Percentiles rank a stretch among this genome's conserved stretches.
Conservation (phyloP, 116 monocot genomes). For the Papilionanthe hybrid region DNA sequence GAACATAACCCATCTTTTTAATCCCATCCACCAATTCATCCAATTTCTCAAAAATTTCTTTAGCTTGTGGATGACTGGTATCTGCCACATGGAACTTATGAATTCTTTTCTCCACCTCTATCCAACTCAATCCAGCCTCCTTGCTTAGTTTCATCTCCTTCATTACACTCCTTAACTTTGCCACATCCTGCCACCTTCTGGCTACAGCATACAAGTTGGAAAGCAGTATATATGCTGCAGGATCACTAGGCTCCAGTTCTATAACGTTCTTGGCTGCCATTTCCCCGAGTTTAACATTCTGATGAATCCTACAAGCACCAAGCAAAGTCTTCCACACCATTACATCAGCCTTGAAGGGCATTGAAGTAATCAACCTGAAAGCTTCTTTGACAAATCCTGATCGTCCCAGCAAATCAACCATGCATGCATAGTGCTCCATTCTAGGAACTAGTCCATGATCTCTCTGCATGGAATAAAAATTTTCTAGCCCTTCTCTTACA, state of each 20-base stretch:
- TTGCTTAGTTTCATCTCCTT: conserved; percentile 54
- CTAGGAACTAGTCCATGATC: conserved; percentile 44
- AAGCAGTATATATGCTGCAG: conserved; percentile 68
- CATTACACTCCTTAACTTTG: conserved; percentile 51
- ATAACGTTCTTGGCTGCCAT: conserved; percentile 40
- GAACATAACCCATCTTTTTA: conserved; percentile 58
- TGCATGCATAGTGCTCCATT: conserved; percentile 83
- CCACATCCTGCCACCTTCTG: conserved; percentile 52
- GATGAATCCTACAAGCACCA: conserved; percentile 56
- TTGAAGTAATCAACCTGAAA: conserved; percentile 34
- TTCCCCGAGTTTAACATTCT: conserved; percentile 46
- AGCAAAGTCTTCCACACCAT: conserved; percentile 72
- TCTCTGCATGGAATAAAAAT: conserved; percentile 65
- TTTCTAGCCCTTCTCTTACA: conserved; percentile 38
- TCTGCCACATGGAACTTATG: conserved; percentile 68
- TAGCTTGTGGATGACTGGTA: conserved; percentile 38
- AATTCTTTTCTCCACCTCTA: conserved; percentile 47
- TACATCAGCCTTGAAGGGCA: conserved; percentile 61
- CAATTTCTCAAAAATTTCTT: conserved; percentile 50
- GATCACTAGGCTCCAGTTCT: conserved; percentile 59
- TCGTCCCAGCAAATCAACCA: conserved; percentile 72
- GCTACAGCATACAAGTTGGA: conserved; percentile 66
- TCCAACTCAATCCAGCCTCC: conserved; percentile 79
- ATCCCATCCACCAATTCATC: conserved; percentile 42
- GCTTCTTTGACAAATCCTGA: conserved; percentile 57